Conservation (phyloP, 768 basidiomycete genomes). For the Pleurotus sapidus region DNA sequence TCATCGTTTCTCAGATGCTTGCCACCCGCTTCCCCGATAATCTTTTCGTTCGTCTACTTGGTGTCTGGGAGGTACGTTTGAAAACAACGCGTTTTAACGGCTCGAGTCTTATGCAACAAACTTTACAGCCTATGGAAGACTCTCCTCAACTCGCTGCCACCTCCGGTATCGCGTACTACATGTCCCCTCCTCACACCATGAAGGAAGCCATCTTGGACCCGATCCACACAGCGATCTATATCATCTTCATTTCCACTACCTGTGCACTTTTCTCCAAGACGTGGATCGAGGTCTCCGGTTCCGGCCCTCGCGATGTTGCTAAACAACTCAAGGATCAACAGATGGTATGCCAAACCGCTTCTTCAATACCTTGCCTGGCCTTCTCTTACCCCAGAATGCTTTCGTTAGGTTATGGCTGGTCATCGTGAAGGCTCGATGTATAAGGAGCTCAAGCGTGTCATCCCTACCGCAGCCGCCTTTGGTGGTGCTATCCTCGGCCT, state of each 20-base stretch:
- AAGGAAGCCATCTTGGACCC: conserved; percentile 88
- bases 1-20: conserved; percentile 96
- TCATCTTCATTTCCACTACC: conserved; percentile 88
- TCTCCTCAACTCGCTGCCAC: conserved; percentile 88
- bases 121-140: conserved; percentile 83
- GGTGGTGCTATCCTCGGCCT: conserved; percentile 96
- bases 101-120: no score
- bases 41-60: conserved; percentile 84
- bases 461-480: conserved; percentile 96
- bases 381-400: no score
- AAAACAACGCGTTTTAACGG: neutral
- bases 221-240: conserved; percentile 88
- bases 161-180: conserved; percentile 95
- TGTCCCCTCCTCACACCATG: conserved; percentile 95
- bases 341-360: no score
- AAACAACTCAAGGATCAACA: conserved; percentile 97
- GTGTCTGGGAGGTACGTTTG: conserved; percentile 93
- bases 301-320: conserved; percentile 92
- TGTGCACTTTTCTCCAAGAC: conserved; percentile 99
- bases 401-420: conserved; percentile 67
- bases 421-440: conserved; percentile 99
- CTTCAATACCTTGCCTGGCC: no score
- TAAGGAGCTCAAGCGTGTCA: conserved; percentile 97
- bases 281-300: conserved; percentile 98
- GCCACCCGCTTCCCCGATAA: conserved; percentile 88